These are phyloP conservation scores for Pseudogymnoascus sp. DNA, from an alignment of 2,329 filamentous ascomycete species.

Conservation along the genomic window DNA sequence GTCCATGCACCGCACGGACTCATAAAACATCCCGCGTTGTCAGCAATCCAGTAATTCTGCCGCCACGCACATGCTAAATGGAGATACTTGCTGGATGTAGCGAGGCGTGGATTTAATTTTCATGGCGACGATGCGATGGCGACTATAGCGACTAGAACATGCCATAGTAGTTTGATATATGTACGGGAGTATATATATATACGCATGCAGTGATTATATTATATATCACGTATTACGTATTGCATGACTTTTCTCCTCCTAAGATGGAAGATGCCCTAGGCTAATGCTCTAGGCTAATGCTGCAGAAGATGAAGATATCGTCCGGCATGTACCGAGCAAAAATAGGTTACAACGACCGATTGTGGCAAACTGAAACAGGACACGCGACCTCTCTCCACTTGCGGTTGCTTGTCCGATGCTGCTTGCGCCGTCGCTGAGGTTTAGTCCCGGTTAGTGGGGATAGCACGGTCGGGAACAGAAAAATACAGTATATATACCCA, in stretches of 20 bases:
- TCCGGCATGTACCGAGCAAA: not conserved
- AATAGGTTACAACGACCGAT: not conserved
- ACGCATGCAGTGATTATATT: not conserved
- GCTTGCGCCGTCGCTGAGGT: not conserved
- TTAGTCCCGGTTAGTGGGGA: not conserved
- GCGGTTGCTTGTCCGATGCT: not conserved
- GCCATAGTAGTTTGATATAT: too few relatives aligned
- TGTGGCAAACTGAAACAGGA: not conserved
- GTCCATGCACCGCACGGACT: too few relatives aligned
- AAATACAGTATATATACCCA: too few relatives aligned
- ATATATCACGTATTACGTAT: too few relatives aligned
- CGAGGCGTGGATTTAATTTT: not conserved
- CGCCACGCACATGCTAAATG: not conserved
- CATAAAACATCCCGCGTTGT: not conserved
- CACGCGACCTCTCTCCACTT: not conserved
- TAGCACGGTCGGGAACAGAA: too few relatives aligned
- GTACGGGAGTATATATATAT: not conserved
- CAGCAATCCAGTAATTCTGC: not conserved
- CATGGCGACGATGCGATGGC: too few relatives aligned
- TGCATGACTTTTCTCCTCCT: too few relatives aligned
- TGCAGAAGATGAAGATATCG: not conserved
- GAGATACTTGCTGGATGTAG: not conserved
- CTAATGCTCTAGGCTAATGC: too few relatives aligned
- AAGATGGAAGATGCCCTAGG: too few relatives aligned
- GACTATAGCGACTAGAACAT: too few relatives aligned